Percentiles rank a stretch among this genome's conserved stretches.
Conservation (phyloP, 768 basidiomycete species). For the Wakefieldia striispora region DNA sequence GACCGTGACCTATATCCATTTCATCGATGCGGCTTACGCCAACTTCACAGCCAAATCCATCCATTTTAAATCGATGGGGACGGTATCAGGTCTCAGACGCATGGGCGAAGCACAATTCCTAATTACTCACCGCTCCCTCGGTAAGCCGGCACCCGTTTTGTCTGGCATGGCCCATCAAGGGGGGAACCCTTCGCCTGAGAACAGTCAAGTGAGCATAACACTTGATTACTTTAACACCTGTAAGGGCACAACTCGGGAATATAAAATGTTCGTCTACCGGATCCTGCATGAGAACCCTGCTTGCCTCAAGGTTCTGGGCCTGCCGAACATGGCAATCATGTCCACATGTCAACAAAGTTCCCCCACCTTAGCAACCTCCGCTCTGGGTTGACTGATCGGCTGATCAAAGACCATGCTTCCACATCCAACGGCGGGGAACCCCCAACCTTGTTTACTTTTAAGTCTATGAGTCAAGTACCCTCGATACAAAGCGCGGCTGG, state of each 20-base stretch:
- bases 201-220: slow-evolving; percentile 1
- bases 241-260: slow-evolving; percentile 7
- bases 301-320: slow-evolving; percentile 14
- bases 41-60: too few relatives aligned
- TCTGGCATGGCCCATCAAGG: slow-evolving; percentile 8
- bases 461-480: slow-evolving; percentile 19
- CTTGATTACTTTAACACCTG: slow-evolving; percentile 6
- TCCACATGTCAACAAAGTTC: slow-evolving; percentile 10
- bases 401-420: slow-evolving; percentile 10
- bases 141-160: not conserved
- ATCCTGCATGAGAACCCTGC: slow-evolving; percentile 21
- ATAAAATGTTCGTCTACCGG: slow-evolving; percentile 7
- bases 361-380: not conserved
- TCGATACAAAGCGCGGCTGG: slow-evolving; percentile 14
- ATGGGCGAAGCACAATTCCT: not conserved
- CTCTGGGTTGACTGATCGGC: slow-evolving; percentile 9
- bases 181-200: slow-evolving; percentile 15
- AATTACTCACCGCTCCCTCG: not conserved
- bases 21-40: too few relatives aligned
- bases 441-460: slow-evolving; percentile 20
- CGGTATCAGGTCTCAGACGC: not conserved
- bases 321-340: slow-evolving; percentile 13
- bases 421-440: slow-evolving; percentile 8
- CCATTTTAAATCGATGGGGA: not conserved
- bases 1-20: too few relatives aligned